phyloP scores from a whole-genome alignment of 768 basidiomycete species.

The Pulveroboletus sp. region DNA sequence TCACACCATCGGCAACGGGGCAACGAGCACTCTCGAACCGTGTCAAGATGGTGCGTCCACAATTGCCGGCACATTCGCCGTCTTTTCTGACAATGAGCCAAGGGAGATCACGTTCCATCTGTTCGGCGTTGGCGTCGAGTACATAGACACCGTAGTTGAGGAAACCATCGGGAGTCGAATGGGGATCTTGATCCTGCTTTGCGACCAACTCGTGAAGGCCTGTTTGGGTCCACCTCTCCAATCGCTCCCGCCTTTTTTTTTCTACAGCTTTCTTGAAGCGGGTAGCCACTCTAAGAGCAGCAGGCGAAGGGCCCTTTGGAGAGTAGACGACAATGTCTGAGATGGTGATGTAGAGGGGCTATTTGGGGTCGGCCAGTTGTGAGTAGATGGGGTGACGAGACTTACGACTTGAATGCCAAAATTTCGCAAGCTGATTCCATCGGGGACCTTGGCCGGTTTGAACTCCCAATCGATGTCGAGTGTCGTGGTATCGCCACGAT shows the following conservation, averaged over 20 bases:
- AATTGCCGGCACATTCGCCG: conserved; percentile 21
- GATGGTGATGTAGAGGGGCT: conserved; percentile 86
- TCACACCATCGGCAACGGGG: background rate
- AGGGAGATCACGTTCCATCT: conserved; percentile 26
- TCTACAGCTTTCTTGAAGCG: conserved; percentile 64
- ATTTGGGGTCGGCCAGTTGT: conserved; percentile 5
- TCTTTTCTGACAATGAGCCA: conserved; percentile 31
- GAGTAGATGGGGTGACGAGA: conserved; percentile 16
- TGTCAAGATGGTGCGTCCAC: conserved; percentile 8
- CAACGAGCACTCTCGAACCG: background rate
- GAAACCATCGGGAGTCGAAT: conserved; percentile 26
- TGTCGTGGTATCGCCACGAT: conserved; percentile 10
- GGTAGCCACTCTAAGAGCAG: conserved; percentile 60
- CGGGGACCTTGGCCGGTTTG: conserved; percentile 67
- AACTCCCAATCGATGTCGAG: conserved; percentile 55
- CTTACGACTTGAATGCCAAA: conserved; percentile 88
- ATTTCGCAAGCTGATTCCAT: conserved; percentile 81
- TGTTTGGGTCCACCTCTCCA: conserved; percentile 20
- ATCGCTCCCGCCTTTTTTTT: conserved; percentile 52
- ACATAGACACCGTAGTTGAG: conserved; percentile 31
- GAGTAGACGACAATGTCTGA: conserved; percentile 90
- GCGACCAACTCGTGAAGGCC: conserved; percentile 9
- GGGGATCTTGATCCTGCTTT: conserved; percentile 16
- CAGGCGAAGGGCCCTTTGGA: conserved; percentile 54
- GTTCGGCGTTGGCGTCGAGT: conserved; percentile 27